Conservation (phyloP, 208 protist species). For the Trypanosoma scelopori region DNA sequence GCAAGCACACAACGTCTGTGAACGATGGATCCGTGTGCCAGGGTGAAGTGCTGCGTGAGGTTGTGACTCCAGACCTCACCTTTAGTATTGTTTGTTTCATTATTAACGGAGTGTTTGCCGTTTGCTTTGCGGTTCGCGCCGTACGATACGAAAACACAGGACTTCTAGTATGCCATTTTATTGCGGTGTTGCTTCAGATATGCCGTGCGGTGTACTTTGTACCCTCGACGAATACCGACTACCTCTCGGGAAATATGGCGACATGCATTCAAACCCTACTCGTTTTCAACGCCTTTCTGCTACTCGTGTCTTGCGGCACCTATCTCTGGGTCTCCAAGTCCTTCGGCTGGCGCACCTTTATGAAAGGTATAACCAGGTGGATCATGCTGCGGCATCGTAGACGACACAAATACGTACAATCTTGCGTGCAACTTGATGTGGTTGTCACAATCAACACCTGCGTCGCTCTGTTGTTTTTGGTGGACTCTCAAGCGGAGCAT, state of each 20-base stretch:
- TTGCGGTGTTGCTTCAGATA: conserved; percentile 45
- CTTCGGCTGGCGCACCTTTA: conserved; percentile 63
- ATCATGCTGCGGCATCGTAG: conserved; percentile 27
- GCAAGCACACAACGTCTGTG: conserved; percentile 8
- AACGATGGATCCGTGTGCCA: conserved; percentile 50
- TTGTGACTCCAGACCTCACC: conserved; percentile 35
- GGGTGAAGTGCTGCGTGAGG: conserved; percentile 26
- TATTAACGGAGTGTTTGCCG: conserved; percentile 40
- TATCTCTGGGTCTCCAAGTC: conserved; percentile 33
- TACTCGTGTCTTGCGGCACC: conserved; percentile 16
- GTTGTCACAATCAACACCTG: conserved; percentile 40
- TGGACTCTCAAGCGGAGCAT: conserved; percentile 30
- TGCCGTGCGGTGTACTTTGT: conserved; percentile 47
- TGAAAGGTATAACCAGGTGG: conserved; percentile 52
- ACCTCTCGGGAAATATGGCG: conserved; percentile 12
- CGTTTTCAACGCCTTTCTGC: conserved; percentile 12
- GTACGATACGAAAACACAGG: conserved; percentile 57
- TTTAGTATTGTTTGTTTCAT: conserved; percentile 52
- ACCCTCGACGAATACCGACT: conserved; percentile 22
- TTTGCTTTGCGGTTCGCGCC: conserved; percentile 47
- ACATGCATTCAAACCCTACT: conserved; percentile 20
- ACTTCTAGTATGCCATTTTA: conserved; percentile 44
- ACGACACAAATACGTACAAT: conserved; percentile 40
- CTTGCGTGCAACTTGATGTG: conserved; percentile 59
- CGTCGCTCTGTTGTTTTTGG: conserved; percentile 42